Percentiles rank a stretch among this genome's conserved stretches.
These are phyloP conservation scores for Novymonas esmeraldas DNA, from an alignment of 208 protist genomes.

Conservation along the genomic window DNA sequence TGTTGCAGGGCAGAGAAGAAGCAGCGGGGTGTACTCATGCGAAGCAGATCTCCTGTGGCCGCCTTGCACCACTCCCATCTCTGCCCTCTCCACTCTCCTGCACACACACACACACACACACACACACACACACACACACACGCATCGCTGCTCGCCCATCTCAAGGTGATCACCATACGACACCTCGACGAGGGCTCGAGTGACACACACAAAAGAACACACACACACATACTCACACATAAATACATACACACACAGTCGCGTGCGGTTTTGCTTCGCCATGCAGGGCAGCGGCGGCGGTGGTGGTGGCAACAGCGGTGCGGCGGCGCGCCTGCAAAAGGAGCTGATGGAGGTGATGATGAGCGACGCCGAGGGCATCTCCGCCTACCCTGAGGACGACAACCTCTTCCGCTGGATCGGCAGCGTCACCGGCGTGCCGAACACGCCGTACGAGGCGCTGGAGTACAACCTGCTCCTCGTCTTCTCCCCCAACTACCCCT, in stretches of 20 bases:
- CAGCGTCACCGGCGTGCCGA: conserved; percentile 80
- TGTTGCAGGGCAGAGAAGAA: too few relatives aligned
- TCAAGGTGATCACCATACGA: too few relatives aligned
- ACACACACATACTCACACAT: conserved; percentile 1
- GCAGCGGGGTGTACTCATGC: too few relatives aligned
- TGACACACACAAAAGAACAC: neutral
- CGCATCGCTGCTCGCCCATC: too few relatives aligned
- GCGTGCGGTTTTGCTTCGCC: neutral
- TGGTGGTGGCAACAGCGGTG: conserved; percentile 43
- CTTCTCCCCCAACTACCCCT: conserved; percentile 96
- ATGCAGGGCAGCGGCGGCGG: conserved; percentile 20
- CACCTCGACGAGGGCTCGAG: too few relatives aligned
- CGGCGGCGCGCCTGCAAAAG: conserved; percentile 86
- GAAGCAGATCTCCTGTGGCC: too few relatives aligned
- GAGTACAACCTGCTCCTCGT: conserved; percentile 92
- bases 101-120: neutral
- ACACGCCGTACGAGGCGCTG: conserved; percentile 93
- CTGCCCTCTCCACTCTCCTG: neutral
- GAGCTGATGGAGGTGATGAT: conserved; percentile 96
- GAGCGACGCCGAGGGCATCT: conserved; percentile 83
- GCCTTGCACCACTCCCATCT: neutral
- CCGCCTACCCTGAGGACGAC: conserved; percentile 95
- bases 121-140: neutral
- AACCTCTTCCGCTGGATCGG: conserved; percentile 94
- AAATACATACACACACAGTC: neutral